Evolutionary conservation across 78 protist species (phyloP), one percentile per base, ranked within the genome.

Genomic region (Diacronema lutheri): DNA sequence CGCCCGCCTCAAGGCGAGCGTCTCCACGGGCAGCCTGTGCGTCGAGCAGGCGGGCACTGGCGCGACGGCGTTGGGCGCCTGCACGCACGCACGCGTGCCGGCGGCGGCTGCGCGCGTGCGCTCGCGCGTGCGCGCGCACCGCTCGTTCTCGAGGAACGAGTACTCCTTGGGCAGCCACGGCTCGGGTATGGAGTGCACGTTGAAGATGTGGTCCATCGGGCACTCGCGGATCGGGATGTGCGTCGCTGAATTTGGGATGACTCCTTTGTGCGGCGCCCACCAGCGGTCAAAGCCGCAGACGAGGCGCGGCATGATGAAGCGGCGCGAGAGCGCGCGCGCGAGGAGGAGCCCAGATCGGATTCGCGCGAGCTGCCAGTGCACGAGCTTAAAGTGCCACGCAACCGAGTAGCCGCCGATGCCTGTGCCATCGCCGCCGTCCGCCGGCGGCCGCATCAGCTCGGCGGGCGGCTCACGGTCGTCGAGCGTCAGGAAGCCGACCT

Each of bases 231-330:
- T n/a, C 23, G 71, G 71, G 25, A 64, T 37, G 25, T 33, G 13
- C 38, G 71, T 33, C 25, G 71, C 71, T 37, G 71, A 29, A 40
- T 33, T 33, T 10, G 71, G 71, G 71, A 64, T 64, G 71, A 64
- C 31, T 6, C 71, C 71, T 10, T 11, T 11, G 71, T 64, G 71
- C 13, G 71, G 71, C 71, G 71, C 71, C 71, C 71, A 64, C 71
- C 71, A 64, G 71, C 71, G 71, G 71, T 64, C 71, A 40, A 64
- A 33, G 71, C 71, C 71, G 71, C 71, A 64, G 25, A 64, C 20
- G 38, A 64, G 71, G 21, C 71, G 71, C 7, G 71, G 71, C 20
- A 64, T n/a, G 38, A 64, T 31, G 40, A 64, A 33, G 71, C 19
- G 7, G 71, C 71, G 71, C 23, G 21, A 16, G 38, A 31, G 37